Conservation (phyloP, 2,329 filamentous ascomycete genomes). For the Escovopsis sp. region DNA sequence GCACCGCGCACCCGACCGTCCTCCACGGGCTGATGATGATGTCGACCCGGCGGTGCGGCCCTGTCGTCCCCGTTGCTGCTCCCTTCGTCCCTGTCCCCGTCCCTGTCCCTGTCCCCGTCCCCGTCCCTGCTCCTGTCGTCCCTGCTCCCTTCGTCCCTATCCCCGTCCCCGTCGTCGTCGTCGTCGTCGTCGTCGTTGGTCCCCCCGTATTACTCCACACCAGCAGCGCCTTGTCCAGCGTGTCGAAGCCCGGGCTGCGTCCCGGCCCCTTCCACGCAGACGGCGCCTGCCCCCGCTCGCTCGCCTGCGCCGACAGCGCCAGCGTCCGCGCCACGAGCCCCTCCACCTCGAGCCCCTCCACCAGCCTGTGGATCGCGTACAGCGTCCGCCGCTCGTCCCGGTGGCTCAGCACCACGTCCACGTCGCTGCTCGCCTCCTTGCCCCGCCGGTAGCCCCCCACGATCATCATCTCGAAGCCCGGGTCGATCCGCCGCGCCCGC, state of each 20-base stretch:
- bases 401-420: constrained; percentile 75
- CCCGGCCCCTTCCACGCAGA: constrained; percentile 34
- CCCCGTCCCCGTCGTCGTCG: too few relatives aligned
- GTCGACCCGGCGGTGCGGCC: constrained; percentile 67
- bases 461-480: constrained; percentile 41
- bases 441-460: constrained; percentile 74
- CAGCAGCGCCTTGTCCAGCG: constrained; percentile 78
- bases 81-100: background rate
- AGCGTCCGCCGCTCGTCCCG: constrained; percentile 52
- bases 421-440: constrained; percentile 59
- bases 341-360: constrained; percentile 51
- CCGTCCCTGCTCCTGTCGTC: too few relatives aligned
- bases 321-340: constrained; percentile 72
- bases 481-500: constrained; percentile 49
- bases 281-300: constrained; percentile 52
- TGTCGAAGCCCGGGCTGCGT: constrained; percentile 57
- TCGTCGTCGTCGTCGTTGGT: background rate
- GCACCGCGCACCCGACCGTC: constrained; percentile 72
- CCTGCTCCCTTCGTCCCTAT: too few relatives aligned
- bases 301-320: constrained; percentile 51
- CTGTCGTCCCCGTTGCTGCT: background rate
- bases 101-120: too few relatives aligned
- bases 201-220: constrained; percentile 54
- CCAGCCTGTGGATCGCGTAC: constrained; percentile 56
- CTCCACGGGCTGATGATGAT: constrained; percentile 85